phyloP scores from a whole-genome alignment of 1,284 basidiomycete genomes.

The Sporisorium exsertum region DNA sequence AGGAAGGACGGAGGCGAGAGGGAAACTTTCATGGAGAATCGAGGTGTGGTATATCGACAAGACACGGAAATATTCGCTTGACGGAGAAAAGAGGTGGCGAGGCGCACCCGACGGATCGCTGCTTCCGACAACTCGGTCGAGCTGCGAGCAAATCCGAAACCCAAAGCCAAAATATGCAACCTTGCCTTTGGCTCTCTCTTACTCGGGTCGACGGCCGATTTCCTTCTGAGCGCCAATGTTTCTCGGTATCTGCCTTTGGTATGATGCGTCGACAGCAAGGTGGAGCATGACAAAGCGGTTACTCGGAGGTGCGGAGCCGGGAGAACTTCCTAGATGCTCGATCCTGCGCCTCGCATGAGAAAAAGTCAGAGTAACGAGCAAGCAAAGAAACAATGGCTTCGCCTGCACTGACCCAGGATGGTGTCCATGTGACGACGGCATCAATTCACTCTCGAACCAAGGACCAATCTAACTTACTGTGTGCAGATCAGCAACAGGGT shows the following conservation, averaged over 20 bases:
- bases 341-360: slow-evolving; percentile 5
- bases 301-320: not conserved
- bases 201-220: too few species aligned
- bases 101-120: not conserved
- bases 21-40: too few species aligned
- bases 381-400: too few species aligned
- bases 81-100: not conserved
- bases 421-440: slow-evolving; percentile 2
- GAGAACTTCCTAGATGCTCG: not conserved
- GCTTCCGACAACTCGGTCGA: not conserved
- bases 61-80: too few species aligned
- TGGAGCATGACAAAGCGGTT: not conserved
- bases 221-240: too few species aligned
- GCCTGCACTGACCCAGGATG: not conserved
- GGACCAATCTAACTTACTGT: too few species aligned
- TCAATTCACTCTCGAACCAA: too few species aligned
- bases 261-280: not conserved
- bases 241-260: too few species aligned
- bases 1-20: too few species aligned
- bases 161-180: not conserved
- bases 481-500: too few species aligned
- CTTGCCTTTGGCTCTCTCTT: too few species aligned
- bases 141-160: not conserved
- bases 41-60: too few species aligned
- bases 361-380: not conserved